phyloP scores from a whole-genome alignment of 257 asterid species.

The Gentiana straminea region DNA sequence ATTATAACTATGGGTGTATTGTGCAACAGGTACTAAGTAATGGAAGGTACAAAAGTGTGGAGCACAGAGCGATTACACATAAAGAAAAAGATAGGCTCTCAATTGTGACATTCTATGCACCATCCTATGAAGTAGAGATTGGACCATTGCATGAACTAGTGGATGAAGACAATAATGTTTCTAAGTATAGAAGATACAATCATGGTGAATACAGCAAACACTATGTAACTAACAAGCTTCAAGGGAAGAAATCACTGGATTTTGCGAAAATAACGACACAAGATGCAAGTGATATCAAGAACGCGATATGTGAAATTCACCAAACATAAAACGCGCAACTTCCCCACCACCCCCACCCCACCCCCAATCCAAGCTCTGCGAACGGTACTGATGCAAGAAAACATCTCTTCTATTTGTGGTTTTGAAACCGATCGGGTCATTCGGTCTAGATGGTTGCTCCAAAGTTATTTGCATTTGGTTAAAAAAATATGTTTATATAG shows the following conservation, averaged over 20 bases:
- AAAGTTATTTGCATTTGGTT: too few relatives aligned
- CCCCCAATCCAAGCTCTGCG: too few relatives aligned
- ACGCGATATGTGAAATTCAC: too few relatives aligned
- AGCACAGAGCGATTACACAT: conserved; percentile 88
- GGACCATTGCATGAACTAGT: conserved; percentile 59
- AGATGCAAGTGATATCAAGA: too few relatives aligned
- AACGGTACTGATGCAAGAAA: too few relatives aligned
- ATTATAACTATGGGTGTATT: not conserved
- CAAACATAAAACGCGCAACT: too few relatives aligned
- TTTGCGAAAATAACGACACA: conserved; percentile 39
- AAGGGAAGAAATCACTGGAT: conserved; percentile 82
- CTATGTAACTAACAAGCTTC: conserved; percentile 81
- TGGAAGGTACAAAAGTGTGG: conserved; percentile 93
- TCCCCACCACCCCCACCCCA: too few relatives aligned
- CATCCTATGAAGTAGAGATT: conserved; percentile 70
- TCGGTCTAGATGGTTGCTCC: too few relatives aligned
- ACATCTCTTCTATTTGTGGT: too few relatives aligned
- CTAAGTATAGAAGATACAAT: conserved; percentile 75
- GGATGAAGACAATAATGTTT: conserved; percentile 31
- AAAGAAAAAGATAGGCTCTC: conserved; percentile 71
- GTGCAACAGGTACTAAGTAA: conserved; percentile 62
- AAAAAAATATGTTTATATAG: too few relatives aligned
- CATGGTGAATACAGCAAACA: conserved; percentile 94
- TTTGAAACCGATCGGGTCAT: too few relatives aligned
- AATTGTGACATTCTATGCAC: conserved; percentile 93